Conservation (phyloP, 495 filamentous ascomycete genomes). For the Sordaria brevicollis region DNA sequence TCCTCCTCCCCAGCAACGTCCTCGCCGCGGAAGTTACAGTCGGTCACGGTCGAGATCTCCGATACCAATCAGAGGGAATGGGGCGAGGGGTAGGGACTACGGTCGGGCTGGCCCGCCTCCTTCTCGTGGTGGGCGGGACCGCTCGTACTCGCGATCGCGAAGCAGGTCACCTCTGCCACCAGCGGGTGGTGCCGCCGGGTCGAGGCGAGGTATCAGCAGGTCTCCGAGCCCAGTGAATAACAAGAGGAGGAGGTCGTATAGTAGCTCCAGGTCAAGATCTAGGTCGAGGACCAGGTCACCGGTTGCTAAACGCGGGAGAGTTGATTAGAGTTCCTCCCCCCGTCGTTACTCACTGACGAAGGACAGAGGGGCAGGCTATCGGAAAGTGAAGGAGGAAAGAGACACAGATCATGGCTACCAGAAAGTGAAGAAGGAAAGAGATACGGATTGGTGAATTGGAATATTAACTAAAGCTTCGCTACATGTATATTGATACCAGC, state of each 20-base stretch:
- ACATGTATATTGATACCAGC: background rate
- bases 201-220: slow-evolving; percentile 9
- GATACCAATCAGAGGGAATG: background rate
- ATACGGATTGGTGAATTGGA: background rate
- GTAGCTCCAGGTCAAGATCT: slow-evolving; percentile 12
- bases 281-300: background rate
- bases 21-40: slow-evolving; percentile 4
- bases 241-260: slow-evolving; percentile 21
- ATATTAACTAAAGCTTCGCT: background rate
- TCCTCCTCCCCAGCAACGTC: slow-evolving; percentile 3
- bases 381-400: background rate
- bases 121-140: background rate
- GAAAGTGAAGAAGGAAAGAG: background rate
- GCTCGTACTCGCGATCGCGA: slow-evolving; percentile 2
- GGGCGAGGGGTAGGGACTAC: background rate
- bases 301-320: slow-evolving; percentile 1
- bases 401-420: background rate
- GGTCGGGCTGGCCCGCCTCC: background rate
- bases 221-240: slow-evolving; percentile 6
- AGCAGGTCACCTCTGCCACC: slow-evolving; percentile 8
- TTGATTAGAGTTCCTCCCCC: background rate
- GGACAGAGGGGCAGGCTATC: background rate
- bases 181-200: background rate
- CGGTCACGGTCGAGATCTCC: slow-evolving; percentile 3
- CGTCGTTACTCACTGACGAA: background rate